Percentiles rank a stretch among this genome's conserved stretches.
phyloP scores from a whole-genome alignment of 1,139 yeast species.

The Candida smagusa region DNA sequence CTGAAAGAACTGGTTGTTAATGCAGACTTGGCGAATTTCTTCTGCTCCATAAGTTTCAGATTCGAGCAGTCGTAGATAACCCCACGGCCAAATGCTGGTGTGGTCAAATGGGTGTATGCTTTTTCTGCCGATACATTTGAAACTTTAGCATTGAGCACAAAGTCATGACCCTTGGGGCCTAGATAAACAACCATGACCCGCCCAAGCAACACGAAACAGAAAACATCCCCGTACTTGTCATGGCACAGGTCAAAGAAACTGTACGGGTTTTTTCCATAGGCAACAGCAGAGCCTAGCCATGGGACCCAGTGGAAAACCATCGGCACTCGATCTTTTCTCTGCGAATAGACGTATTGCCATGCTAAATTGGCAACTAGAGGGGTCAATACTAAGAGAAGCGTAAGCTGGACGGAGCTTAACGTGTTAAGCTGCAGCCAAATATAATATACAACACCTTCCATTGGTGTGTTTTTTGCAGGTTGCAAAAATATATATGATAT shows the following conservation, averaged over 20 bases:
- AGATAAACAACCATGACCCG: constrained; percentile 90
- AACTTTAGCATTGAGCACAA: constrained; percentile 85
- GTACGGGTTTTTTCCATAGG: constrained; percentile 90
- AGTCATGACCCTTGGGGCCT: constrained; percentile 97
- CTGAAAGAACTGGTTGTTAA: constrained; percentile 81
- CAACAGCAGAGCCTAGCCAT: constrained; percentile 88
- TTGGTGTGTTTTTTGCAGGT: too few relatives aligned
- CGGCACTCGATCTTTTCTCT: constrained; percentile 81
- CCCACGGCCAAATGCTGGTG: constrained; percentile 96
- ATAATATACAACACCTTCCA: not conserved
- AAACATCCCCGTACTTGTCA: constrained; percentile 82
- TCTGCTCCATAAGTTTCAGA: constrained; percentile 91
- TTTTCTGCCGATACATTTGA: constrained; percentile 94
- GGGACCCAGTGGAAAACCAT: constrained; percentile 91
- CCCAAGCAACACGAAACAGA: constrained; percentile 84
- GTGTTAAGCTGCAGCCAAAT: constrained; percentile 30
- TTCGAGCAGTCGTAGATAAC: constrained; percentile 97
- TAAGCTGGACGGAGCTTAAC: constrained; percentile 5
- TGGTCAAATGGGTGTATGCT: constrained; percentile 89
- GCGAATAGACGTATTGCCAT: constrained; percentile 67
- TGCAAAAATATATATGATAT: too few relatives aligned
- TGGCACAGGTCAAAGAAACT: constrained; percentile 80
- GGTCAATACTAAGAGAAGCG: constrained; percentile 28
- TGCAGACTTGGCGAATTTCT: constrained; percentile 91
- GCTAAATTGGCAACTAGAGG: constrained; percentile 57